These are phyloP conservation scores for Sporisorium reilianum DNA, from an alignment of 1,284 basidiomycete species.

Conservation along the genomic window DNA sequence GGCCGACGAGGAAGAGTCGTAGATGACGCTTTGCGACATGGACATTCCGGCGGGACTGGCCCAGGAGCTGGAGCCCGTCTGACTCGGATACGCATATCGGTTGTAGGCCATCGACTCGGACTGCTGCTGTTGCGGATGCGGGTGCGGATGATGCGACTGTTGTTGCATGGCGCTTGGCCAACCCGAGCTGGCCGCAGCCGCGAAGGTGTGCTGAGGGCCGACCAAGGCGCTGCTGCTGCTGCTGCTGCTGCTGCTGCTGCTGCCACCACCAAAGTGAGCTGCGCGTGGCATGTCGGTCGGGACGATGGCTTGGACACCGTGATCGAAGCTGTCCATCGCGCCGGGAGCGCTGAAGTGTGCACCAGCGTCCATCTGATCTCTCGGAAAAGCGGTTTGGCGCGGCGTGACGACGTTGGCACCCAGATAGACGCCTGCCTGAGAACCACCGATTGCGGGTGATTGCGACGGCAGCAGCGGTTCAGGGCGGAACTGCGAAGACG, in stretches of 20 bases:
- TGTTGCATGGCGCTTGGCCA: slow-evolving; percentile 14
- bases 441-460: slow-evolving; percentile 9
- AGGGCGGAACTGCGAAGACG: slow-evolving; percentile 19
- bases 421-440: slow-evolving; percentile 17
- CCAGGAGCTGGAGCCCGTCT: slow-evolving; percentile 24
- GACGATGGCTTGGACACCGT: slow-evolving; percentile 12
- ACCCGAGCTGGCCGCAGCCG: slow-evolving; percentile 5
- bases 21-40: slow-evolving; percentile 43
- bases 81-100: slow-evolving; percentile 33
- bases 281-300: slow-evolving; percentile 31
- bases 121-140: slow-evolving; percentile 18
- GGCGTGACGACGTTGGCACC: slow-evolving; percentile 37
- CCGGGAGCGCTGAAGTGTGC: slow-evolving; percentile 12
- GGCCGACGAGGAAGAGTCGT: slow-evolving; percentile 41
- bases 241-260: too few relatives aligned
- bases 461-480: slow-evolving; percentile 29
- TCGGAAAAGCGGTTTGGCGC: slow-evolving; percentile 28
- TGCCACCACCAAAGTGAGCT: slow-evolving; percentile 21
- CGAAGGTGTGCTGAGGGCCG: slow-evolving; percentile 23
- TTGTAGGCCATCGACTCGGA: slow-evolving; percentile 21
- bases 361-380: slow-evolving; percentile 27
- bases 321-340: slow-evolving; percentile 21
- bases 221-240: slow-evolving; percentile 13
- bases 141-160: slow-evolving; percentile 9
- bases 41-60: slow-evolving; percentile 18